These are phyloP conservation scores for Ilex aquifolium DNA, from an alignment of 257 asterid genomes.

Conservation along the genomic window DNA sequence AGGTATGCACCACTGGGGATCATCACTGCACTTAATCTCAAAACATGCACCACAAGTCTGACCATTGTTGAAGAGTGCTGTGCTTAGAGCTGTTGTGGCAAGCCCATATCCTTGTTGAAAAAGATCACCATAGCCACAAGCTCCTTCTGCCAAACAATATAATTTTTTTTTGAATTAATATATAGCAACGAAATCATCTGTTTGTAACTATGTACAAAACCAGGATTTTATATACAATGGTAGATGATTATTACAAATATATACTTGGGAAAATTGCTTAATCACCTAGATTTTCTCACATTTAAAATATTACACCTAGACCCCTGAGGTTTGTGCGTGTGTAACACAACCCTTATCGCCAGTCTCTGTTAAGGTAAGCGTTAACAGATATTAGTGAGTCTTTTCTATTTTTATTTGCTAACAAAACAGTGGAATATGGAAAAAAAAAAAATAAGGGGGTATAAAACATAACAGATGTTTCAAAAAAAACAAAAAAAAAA, in stretches of 20 bases:
- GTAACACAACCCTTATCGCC: too few relatives aligned
- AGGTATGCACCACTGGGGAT: slow-evolving; percentile 15
- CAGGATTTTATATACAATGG: neutral
- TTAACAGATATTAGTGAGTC: too few relatives aligned
- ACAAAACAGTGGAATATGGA: too few relatives aligned
- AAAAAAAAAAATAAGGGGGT: too few relatives aligned
- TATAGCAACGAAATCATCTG: neutral
- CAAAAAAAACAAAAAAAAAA: too few relatives aligned
- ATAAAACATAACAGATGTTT: too few relatives aligned
- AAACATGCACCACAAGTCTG: neutral
- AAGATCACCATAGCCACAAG: neutral
- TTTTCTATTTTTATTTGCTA: too few relatives aligned
- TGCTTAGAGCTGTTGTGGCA: neutral
- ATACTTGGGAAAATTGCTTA: neutral
- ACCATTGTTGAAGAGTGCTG: neutral
- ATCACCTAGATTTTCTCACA: too few relatives aligned
- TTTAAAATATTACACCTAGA: neutral
- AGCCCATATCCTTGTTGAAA: neutral
- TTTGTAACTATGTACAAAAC: neutral
- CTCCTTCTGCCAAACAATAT: neutral
- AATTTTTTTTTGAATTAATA: too few relatives aligned
- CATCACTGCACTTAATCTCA: neutral
- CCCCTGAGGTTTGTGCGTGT: too few relatives aligned
- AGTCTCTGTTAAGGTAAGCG: too few relatives aligned
- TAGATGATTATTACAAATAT: too few relatives aligned